Conservation (phyloP, 2,329 filamentous ascomycete genomes). For the Verruconis gallopava region DNA sequence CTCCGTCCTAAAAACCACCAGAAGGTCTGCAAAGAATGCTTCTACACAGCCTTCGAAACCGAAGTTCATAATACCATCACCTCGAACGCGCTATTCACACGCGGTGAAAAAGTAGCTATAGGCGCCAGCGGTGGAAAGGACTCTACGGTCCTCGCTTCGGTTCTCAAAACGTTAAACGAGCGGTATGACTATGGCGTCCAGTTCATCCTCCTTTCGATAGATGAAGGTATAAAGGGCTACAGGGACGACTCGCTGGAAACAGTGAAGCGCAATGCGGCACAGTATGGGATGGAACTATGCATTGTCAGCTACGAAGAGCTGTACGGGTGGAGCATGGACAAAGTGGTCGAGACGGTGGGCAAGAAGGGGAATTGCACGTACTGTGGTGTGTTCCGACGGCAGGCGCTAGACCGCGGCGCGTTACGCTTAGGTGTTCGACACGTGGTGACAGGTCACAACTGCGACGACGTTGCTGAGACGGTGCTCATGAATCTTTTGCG, state of each 20-base stretch:
- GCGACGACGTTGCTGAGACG: slow-evolving; percentile 93
- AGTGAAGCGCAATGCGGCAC: slow-evolving; percentile 80
- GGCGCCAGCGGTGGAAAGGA: slow-evolving; percentile 96
- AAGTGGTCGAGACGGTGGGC: slow-evolving; percentile 88
- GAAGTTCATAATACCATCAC: slow-evolving; percentile 91
- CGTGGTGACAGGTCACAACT: slow-evolving; percentile 95
- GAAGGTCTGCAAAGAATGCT: slow-evolving; percentile 84
- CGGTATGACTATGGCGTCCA: slow-evolving; percentile 77
- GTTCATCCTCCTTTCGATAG: slow-evolving; percentile 77
- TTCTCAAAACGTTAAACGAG: slow-evolving; percentile 89
- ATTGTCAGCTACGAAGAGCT: slow-evolving; percentile 89
- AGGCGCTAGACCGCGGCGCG: slow-evolving; percentile 85
- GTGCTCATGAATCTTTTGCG: slow-evolving; percentile 94
- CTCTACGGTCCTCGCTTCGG: slow-evolving; percentile 87
- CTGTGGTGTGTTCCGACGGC: slow-evolving; percentile 88
- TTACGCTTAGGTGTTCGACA: slow-evolving; percentile 78
- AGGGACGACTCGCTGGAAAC: slow-evolving; percentile 92
- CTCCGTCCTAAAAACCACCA: slow-evolving; percentile 90
- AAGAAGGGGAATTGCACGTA: slow-evolving; percentile 99
- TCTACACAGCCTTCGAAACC: slow-evolving; percentile 75
- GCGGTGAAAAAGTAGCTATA: slow-evolving; percentile 80
- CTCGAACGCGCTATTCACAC: slow-evolving; percentile 64
- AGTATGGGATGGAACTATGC: slow-evolving; percentile 83
- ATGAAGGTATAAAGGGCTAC: slow-evolving; percentile 96
- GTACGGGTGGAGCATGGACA: slow-evolving; percentile 99